phyloP scores from a whole-genome alignment of 352 stramenopile species.

The Globisporangium megalacanthum region DNA sequence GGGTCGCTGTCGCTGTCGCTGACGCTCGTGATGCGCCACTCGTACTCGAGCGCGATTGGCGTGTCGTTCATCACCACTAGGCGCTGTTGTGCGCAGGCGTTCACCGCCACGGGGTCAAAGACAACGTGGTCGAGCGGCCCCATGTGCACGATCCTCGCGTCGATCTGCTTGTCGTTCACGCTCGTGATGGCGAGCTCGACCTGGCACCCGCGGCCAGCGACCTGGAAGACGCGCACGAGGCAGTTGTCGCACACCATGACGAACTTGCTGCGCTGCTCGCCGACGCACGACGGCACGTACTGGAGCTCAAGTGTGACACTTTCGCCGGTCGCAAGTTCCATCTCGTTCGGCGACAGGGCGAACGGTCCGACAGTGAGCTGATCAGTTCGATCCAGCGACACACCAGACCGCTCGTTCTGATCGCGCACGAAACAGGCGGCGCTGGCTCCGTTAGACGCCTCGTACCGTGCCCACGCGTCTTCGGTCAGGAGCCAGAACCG shows the following conservation, averaged over 20 bases:
- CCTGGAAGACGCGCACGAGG: slow-evolving; percentile 63
- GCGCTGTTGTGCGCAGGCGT: slow-evolving; percentile 23
- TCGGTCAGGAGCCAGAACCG: slow-evolving; percentile 75
- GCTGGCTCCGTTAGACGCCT: slow-evolving; percentile 14
- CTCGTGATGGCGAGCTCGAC: slow-evolving; percentile 46
- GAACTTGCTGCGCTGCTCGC: slow-evolving; percentile 56
- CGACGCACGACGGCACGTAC: slow-evolving; percentile 51
- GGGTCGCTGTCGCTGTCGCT: slow-evolving; percentile 1
- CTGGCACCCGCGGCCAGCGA: slow-evolving; percentile 61
- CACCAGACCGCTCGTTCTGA: background rate
- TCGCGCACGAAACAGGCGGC: slow-evolving; percentile 5
- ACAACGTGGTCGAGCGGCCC: slow-evolving; percentile 36
- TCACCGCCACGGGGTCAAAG: slow-evolving; percentile 42
- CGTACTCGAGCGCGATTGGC: slow-evolving; percentile 50
- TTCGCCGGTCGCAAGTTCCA: slow-evolving; percentile 43
- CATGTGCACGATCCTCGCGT: slow-evolving; percentile 39
- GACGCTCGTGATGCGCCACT: slow-evolving; percentile 35
- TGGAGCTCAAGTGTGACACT: slow-evolving; percentile 39
- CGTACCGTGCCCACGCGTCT: slow-evolving; percentile 35
- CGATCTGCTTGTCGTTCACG: slow-evolving; percentile 43
- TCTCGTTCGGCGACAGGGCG: slow-evolving; percentile 38
- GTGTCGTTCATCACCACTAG: slow-evolving; percentile 63
- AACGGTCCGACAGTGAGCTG: slow-evolving; percentile 41
- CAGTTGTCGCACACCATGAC: slow-evolving; percentile 84
- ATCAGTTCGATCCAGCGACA: background rate